These are phyloP conservation scores for Cryomyces minteri DNA, from an alignment of 495 filamentous ascomycete species.

Conservation along the genomic window DNA sequence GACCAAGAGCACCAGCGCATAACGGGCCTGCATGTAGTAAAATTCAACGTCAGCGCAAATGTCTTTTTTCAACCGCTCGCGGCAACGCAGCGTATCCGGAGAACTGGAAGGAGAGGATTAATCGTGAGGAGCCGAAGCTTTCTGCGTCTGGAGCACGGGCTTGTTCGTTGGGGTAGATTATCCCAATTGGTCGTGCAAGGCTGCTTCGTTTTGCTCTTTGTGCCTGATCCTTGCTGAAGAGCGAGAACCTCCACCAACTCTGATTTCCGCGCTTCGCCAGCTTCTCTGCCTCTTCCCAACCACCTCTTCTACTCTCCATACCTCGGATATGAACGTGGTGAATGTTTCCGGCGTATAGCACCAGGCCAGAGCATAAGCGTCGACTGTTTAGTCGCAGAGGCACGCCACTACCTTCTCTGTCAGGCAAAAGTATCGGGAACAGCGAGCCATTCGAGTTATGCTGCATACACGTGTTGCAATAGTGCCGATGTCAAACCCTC, in stretches of 20 bases:
- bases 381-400: no score
- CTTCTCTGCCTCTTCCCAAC: no score
- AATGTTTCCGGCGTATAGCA: no score
- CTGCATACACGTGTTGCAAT: no score
- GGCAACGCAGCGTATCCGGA: neutral
- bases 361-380: no score
- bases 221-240: neutral
- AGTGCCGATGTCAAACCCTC: no score
- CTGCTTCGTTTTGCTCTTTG: neutral
- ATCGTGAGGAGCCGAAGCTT: neutral
- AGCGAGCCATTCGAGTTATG: no score
- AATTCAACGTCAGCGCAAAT: slow-evolving; percentile 1
- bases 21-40: slow-evolving; percentile 3
- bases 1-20: neutral
- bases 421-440: no score
- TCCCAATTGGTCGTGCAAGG: neutral
- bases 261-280: no score
- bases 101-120: neutral
- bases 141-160: neutral
- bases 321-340: no score
- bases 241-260: neutral
- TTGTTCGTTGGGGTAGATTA: neutral
- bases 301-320: no score
- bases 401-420: no score
- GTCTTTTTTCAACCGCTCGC: neutral